Base-by-base conservation (phyloP, 345 rosid genomes). In the Limnanthes douglasii region DNA sequence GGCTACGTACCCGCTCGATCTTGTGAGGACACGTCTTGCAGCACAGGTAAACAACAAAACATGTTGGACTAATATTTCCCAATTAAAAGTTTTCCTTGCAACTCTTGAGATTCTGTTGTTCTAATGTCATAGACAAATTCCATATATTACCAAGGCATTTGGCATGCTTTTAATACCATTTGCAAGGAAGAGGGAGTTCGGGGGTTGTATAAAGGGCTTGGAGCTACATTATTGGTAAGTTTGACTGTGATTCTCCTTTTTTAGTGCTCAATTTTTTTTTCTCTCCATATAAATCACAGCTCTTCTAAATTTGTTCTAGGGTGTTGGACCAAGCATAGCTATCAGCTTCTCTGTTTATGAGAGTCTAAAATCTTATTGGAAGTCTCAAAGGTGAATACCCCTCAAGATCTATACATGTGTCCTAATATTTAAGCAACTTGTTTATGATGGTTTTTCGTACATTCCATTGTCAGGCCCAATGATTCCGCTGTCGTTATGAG, bases 141-240 rank as follows among this genome's bases (percentile, higher is more conserved):
- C 16, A 62, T 70, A 21, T 92, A 92, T 59, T 92, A 92, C 45
- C 65, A 72, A 59, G 99, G 99, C 17, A 68, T 92, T 50, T 39
- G 48, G 34, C 93, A 92, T 61, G 67, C 96, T 28, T 65, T 85
- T 11, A 48, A 41, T 18, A 92, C 86, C 48, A 92, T 92, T 41
- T 60, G 66, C 68, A 68, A 61, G 55, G 99, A 85, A 5, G 96
- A 85, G 52, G 93, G 99, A 14, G 14, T 78, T 43, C 50, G 65
- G 19, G 99, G 99, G 39, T 54, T 92, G 44, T 92, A 85, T 60
- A 85, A 81, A 65, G 99, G 99, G 41, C 86, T 92, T 58, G 96
- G 99, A 55, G 78, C 96, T 4, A 92, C 99, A 21, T 59, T 85
- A 36, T 59, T 92, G 94, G 99, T 81, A 70, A 14, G 35, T 15